Conservation (phyloP, 2,329 filamentous ascomycete species). For the Penicillium sp. region DNA sequence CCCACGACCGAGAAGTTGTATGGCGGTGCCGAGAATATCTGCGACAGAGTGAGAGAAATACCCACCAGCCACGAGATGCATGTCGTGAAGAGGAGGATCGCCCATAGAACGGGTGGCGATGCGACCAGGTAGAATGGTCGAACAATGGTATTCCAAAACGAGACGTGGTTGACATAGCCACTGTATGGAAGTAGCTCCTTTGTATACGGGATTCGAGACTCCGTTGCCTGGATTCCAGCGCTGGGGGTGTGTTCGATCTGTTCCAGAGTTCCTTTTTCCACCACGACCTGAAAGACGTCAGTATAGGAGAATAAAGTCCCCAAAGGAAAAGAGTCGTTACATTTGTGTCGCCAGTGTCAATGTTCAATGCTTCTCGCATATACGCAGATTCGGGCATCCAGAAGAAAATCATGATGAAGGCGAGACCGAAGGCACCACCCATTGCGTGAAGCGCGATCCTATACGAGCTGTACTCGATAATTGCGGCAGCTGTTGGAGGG, state of each 20-base stretch:
- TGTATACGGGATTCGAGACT: constrained; percentile 28
- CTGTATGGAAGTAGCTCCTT: constrained; percentile 39
- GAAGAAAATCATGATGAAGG: constrained; percentile 43
- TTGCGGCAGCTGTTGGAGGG: constrained; percentile 35
- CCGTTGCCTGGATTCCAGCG: constrained; percentile 6
- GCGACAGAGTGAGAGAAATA: constrained; percentile 37
- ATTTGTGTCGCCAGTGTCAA: constrained; percentile 37
- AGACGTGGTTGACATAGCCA: constrained; percentile 43
- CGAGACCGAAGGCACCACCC: constrained; percentile 44
- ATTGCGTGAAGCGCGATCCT: constrained; percentile 41
- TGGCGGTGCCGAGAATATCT: constrained; percentile 42
- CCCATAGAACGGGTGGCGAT: constrained; percentile 44
- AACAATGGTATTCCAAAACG: constrained; percentile 42
- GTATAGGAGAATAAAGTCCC: neutral
- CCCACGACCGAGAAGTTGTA: constrained; percentile 41
- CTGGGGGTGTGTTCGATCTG: constrained; percentile 27
- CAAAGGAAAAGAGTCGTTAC: constrained; percentile 11
- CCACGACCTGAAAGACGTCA: constrained; percentile 4
- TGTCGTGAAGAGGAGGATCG: constrained; percentile 43
- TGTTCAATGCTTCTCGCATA: constrained; percentile 36
- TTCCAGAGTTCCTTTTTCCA: constrained; percentile 25
- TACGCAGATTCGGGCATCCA: constrained; percentile 50
- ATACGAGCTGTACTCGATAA: constrained; percentile 43
- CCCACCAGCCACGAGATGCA: constrained; percentile 39
- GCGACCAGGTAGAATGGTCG: constrained; percentile 40